phyloP scores from a whole-genome alignment of 352 stramenopile genomes.

The Pythium diclinum region DNA sequence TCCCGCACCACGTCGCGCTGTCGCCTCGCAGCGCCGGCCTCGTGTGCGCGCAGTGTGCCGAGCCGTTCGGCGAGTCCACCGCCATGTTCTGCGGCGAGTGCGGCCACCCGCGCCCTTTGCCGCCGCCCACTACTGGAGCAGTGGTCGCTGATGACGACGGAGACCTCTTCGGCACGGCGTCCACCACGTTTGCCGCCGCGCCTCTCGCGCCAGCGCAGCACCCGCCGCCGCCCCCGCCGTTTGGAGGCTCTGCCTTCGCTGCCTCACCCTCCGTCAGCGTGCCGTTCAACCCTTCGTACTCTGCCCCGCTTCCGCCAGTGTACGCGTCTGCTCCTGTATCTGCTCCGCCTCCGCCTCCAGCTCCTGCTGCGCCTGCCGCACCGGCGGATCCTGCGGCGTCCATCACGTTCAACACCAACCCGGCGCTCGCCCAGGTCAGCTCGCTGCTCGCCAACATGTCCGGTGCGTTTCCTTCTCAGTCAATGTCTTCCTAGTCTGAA shows the following conservation, averaged over 20 bases:
- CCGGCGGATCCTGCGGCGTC: slow-evolving; percentile 33
- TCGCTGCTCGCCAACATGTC: slow-evolving; percentile 62
- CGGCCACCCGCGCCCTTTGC: slow-evolving; percentile 46
- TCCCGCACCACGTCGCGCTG: slow-evolving; percentile 8
- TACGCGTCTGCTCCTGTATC: not conserved
- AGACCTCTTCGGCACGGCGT: slow-evolving; percentile 56
- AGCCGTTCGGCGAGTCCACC: slow-evolving; percentile 48
- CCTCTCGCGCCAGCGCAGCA: slow-evolving; percentile 10
- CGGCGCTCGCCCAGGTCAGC: slow-evolving; percentile 48
- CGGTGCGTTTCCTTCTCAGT: slow-evolving; percentile 20
- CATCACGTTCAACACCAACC: slow-evolving; percentile 39
- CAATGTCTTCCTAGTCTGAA: not conserved
- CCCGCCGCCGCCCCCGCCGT: slow-evolving; percentile 9
- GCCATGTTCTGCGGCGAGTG: slow-evolving; percentile 77
- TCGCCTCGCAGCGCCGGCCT: slow-evolving; percentile 10
- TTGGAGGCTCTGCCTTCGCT: slow-evolving; percentile 10
- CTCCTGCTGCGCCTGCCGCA: not conserved
- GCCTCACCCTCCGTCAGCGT: slow-evolving; percentile 28
- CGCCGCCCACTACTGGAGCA: slow-evolving; percentile 10
- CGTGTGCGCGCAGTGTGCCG: slow-evolving; percentile 46
- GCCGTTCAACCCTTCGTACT: slow-evolving; percentile 29
- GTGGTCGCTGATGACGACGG: slow-evolving; percentile 34
- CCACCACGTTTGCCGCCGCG: slow-evolving; percentile 21
- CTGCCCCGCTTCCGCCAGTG: slow-evolving; percentile 7
- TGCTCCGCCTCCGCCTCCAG: slow-evolving; percentile 6